These are phyloP conservation scores for Helicocarpus griseus DNA, from an alignment of 2,329 filamentous ascomycete genomes.

Conservation along the genomic window DNA sequence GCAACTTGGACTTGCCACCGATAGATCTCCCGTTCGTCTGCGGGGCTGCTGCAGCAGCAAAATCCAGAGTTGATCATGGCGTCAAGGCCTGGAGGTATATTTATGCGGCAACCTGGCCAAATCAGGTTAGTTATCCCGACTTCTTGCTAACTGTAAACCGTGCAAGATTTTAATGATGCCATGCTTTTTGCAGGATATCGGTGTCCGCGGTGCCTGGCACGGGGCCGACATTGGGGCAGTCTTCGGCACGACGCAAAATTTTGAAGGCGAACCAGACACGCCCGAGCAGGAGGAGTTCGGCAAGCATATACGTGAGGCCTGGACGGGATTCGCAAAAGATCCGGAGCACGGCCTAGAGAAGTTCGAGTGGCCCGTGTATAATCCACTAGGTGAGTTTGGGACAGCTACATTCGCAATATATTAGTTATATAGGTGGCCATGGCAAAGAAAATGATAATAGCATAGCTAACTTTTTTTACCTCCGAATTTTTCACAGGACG, in stretches of 20 bases:
- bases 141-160: no score
- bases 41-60: background rate
- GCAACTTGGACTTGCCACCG: background rate
- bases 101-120: background rate
- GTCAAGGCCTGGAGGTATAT: background rate
- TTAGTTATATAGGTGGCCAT: no score
- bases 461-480: no score
- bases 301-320: background rate
- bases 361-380: background rate
- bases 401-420: no score
- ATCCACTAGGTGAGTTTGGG: background rate
- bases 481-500: no score
- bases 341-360: background rate
- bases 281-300: background rate
- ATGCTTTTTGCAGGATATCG: background rate
- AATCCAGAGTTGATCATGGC: background rate
- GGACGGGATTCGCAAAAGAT: background rate
- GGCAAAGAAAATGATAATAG: no score
- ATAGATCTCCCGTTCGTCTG: conserved; percentile 1
- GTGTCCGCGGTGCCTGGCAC: background rate
- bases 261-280: background rate
- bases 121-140: background rate
- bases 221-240: background rate
- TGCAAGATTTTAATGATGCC: background rate
- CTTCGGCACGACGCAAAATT: background rate